A percentile compares a stretch with the other conserved stretches of the same genome.
phyloP scores from a whole-genome alignment of 192 early-diverging fungal genomes.

The Dimargaris xerosporica region DNA sequence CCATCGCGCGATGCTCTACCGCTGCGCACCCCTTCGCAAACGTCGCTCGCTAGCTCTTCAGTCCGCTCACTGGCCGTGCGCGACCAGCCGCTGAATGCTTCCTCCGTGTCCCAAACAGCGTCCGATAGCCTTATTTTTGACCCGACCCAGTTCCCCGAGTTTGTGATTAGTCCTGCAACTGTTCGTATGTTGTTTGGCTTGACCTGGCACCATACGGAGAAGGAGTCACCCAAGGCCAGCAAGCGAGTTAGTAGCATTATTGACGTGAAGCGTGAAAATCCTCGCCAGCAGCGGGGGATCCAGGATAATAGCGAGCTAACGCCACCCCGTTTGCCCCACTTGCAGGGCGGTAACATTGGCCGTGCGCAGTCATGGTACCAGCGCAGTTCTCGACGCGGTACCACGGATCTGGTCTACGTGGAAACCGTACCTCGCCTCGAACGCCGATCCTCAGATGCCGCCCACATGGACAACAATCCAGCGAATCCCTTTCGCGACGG shows the following conservation, averaged over 20 bases:
- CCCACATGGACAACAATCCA: neutral
- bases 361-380: neutral
- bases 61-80: neutral
- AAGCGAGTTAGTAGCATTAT: neutral
- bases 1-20: neutral
- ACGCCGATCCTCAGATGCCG: neutral
- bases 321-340: neutral
- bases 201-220: neutral
- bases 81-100: neutral
- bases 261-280: neutral
- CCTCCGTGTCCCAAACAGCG: neutral
- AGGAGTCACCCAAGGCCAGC: neutral
- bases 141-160: constrained; percentile 3
- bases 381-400: neutral
- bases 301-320: neutral
- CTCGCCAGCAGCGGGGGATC: neutral
- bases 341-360: neutral
- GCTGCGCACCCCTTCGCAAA: neutral
- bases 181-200: neutral
- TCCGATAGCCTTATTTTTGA: neutral
- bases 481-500: too few species aligned
- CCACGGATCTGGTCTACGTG: neutral
- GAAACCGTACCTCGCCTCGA: neutral
- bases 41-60: neutral
- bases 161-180: neutral